These are phyloP conservation scores for Mesotaenium endlicherianum DNA, from an alignment of 139 green algal genomes.

Conservation along the genomic window DNA sequence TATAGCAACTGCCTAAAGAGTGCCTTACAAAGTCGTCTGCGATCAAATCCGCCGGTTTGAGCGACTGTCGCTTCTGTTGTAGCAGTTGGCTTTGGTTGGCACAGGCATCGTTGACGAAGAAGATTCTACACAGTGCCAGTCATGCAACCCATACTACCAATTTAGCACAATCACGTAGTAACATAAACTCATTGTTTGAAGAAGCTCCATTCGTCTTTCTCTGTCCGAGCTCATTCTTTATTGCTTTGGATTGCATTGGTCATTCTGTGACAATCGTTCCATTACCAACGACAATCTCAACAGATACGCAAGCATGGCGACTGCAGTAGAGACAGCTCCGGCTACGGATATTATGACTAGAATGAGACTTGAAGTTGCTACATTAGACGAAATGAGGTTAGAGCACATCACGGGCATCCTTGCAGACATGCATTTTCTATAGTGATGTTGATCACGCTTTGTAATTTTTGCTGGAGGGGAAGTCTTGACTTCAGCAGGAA, in stretches of 20 bases:
- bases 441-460: background rate
- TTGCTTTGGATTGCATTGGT: background rate
- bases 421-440: background rate
- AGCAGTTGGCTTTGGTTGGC: background rate
- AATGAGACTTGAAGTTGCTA: background rate
- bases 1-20: too few relatives aligned
- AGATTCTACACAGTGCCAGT: too few relatives aligned
- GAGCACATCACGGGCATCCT: too few relatives aligned
- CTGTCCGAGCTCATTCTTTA: background rate
- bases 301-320: background rate
- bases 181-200: background rate
- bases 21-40: too few relatives aligned
- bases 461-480: background rate
- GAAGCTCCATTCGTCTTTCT: background rate
- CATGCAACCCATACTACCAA: too few relatives aligned
- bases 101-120: background rate
- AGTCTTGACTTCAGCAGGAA: background rate
- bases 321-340: background rate
- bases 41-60: too few relatives aligned
- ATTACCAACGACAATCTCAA: background rate
- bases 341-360: background rate
- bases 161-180: background rate
- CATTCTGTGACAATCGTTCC: background rate
- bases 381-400: constrained; percentile 9
- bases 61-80: background rate